phyloP scores from a whole-genome alignment of 352 stramenopile species.

The Phytophthora brassicae region DNA sequence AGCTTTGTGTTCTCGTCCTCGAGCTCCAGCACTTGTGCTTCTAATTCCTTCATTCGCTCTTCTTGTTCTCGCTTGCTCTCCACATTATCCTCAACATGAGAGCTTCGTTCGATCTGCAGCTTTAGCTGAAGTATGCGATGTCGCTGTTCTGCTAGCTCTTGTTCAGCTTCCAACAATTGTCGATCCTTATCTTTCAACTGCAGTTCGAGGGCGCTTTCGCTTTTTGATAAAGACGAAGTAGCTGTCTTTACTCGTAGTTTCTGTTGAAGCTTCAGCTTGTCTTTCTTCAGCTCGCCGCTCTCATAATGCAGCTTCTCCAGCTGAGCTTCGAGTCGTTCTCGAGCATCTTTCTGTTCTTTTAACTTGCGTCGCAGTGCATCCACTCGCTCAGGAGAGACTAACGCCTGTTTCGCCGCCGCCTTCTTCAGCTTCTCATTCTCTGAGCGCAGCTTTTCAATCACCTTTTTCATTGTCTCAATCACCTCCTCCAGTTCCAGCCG shows the following conservation, averaged over 20 bases:
- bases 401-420: constrained; percentile 27
- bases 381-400: constrained; percentile 42
- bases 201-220: constrained; percentile 12
- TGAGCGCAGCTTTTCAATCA: constrained; percentile 73
- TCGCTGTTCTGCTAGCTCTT: constrained; percentile 19
- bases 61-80: constrained; percentile 10
- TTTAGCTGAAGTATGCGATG: constrained; percentile 28
- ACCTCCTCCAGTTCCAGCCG: constrained; percentile 70
- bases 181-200: constrained; percentile 33
- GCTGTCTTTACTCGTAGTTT: constrained; percentile 51
- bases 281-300: constrained; percentile 46
- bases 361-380: constrained; percentile 49
- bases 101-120: constrained; percentile 19
- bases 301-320: constrained; percentile 45
- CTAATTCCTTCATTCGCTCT: constrained; percentile 38
- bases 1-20: constrained; percentile 76
- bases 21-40: constrained; percentile 44
- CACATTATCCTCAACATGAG: constrained; percentile 1
- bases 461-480: constrained; percentile 81
- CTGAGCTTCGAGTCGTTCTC: constrained; percentile 40
- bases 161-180: constrained; percentile 19
- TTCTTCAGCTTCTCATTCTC: constrained; percentile 71
- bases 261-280: constrained; percentile 72
- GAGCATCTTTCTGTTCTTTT: constrained; percentile 45
- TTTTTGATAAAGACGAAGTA: constrained; percentile 21